phyloP scores from a whole-genome alignment of 2,329 filamentous ascomycete genomes.

The Coniella vitis region DNA sequence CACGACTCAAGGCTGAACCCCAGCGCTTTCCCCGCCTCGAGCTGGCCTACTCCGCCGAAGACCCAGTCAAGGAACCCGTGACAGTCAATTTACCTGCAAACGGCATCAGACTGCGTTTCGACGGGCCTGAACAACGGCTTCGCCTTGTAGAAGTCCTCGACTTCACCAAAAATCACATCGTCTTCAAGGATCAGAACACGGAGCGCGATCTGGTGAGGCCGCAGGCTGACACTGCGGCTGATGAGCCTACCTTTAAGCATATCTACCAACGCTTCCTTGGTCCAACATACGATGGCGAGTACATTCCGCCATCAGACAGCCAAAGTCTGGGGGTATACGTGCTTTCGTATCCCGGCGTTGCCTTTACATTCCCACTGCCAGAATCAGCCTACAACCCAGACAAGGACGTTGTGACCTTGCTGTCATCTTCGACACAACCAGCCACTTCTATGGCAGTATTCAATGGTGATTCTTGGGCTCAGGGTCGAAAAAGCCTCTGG shows the following conservation, averaged over 20 bases:
- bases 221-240: constrained; percentile 26
- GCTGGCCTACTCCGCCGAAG: constrained; percentile 67
- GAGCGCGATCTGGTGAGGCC: constrained; percentile 70
- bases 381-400: constrained; percentile 65
- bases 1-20: constrained; percentile 80
- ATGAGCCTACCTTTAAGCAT: constrained; percentile 74
- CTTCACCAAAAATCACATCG: constrained; percentile 77
- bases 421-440: constrained; percentile 70
- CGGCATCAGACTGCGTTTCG: constrained; percentile 84
- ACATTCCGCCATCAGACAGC: constrained; percentile 56
- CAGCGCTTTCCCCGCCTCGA: constrained; percentile 77
- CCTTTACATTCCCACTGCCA: constrained; percentile 81
- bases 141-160: constrained; percentile 87
- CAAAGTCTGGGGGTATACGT: constrained; percentile 69
- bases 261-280: constrained; percentile 93
- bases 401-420: constrained; percentile 77
- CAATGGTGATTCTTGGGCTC: constrained; percentile 82
- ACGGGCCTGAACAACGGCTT: constrained; percentile 85
- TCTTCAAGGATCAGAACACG: constrained; percentile 63
- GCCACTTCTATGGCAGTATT: constrained; percentile 89
- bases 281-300: constrained; percentile 90
- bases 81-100: constrained; percentile 73
- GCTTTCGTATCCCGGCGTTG: constrained; percentile 88
- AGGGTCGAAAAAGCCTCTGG: constrained; percentile 71
- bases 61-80: constrained; percentile 70